Percentiles rank a stretch among this genome's conserved stretches.
phyloP scores from a whole-genome alignment of 208 protist species.

The Trypanosomatidae sp. region DNA sequence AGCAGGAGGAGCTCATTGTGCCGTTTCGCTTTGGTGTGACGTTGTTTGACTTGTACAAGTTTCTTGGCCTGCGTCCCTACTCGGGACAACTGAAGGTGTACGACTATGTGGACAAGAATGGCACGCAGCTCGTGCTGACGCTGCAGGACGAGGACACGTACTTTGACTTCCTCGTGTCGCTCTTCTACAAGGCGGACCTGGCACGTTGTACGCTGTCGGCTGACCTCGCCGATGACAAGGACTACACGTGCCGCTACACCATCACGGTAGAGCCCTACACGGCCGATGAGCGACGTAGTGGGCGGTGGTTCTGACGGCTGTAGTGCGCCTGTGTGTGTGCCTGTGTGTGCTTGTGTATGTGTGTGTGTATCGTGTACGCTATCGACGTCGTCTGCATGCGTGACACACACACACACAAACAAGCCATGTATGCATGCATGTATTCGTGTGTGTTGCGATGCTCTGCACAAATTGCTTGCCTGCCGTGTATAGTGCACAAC shows the following conservation, averaged over 20 bases:
- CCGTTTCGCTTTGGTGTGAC: slow-evolving; percentile 53
- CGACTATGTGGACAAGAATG: slow-evolving; percentile 46
- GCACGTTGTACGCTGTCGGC: slow-evolving; percentile 28
- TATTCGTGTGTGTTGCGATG: no score
- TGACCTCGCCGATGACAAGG: slow-evolving; percentile 45
- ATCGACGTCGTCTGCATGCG: background rate
- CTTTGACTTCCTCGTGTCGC: slow-evolving; percentile 67
- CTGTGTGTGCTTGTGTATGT: no score
- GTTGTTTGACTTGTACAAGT: slow-evolving; percentile 62
- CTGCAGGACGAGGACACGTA: slow-evolving; percentile 63
- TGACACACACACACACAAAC: background rate
- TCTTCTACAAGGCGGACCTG: slow-evolving; percentile 67
- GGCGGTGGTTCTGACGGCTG: slow-evolving; percentile 56
- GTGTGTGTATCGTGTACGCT: background rate
- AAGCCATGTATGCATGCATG: background rate
- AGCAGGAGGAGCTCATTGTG: slow-evolving; percentile 17
- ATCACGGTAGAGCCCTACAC: slow-evolving; percentile 72
- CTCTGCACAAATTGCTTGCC: no score
- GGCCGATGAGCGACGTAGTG: slow-evolving; percentile 31
- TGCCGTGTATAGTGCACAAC: no score
- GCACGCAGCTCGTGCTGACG: slow-evolving; percentile 41
- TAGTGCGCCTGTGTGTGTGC: background rate
- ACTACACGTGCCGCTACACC: slow-evolving; percentile 69
- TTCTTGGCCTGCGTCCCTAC: slow-evolving; percentile 48
- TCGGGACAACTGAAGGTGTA: slow-evolving; percentile 77